These are phyloP conservation scores for Ramaria sp. DNA, from an alignment of 768 basidiomycete genomes.

Conservation along the genomic window DNA sequence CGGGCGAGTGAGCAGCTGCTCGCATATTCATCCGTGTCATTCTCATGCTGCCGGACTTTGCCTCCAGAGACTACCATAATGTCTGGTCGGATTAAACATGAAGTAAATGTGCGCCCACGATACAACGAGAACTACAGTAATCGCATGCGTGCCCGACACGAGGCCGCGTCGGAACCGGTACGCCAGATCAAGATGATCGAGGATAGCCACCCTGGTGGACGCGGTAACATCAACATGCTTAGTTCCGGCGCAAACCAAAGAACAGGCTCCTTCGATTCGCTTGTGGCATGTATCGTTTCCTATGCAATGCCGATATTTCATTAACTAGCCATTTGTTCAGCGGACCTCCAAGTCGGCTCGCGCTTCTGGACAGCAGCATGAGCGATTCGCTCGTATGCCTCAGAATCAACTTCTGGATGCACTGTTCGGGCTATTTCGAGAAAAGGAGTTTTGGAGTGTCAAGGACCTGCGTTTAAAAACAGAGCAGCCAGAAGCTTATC, in stretches of 20 bases:
- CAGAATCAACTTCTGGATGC: constrained; percentile 80
- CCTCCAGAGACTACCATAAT: constrained; percentile 21
- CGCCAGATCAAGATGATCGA: constrained; percentile 68
- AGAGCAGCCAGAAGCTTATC: constrained; percentile 78
- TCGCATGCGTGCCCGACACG: constrained; percentile 60
- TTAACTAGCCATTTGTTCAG: not conserved
- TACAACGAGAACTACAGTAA: constrained; percentile 58
- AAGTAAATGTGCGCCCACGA: constrained; percentile 61
- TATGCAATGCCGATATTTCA: not conserved
- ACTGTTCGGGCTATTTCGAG: constrained; percentile 68
- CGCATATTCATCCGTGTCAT: not conserved
- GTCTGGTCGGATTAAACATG: constrained; percentile 73
- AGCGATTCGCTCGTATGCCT: constrained; percentile 88
- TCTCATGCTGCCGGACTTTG: not conserved
- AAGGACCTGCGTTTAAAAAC: constrained; percentile 67
- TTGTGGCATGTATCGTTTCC: constrained; percentile 42
- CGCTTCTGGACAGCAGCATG: constrained; percentile 42
- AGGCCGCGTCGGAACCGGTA: constrained; percentile 53
- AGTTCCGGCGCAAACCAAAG: constrained; percentile 28
- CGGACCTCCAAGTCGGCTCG: constrained; percentile 41
- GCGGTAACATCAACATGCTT: constrained; percentile 67
- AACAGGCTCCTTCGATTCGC: constrained; percentile 42
- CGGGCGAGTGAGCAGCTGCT: constrained; percentile 13
- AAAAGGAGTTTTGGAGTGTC: constrained; percentile 75
- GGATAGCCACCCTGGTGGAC: constrained; percentile 55